Base-by-base conservation (phyloP, 805 yeast species). In the Clavispora phyllophila region DNA sequence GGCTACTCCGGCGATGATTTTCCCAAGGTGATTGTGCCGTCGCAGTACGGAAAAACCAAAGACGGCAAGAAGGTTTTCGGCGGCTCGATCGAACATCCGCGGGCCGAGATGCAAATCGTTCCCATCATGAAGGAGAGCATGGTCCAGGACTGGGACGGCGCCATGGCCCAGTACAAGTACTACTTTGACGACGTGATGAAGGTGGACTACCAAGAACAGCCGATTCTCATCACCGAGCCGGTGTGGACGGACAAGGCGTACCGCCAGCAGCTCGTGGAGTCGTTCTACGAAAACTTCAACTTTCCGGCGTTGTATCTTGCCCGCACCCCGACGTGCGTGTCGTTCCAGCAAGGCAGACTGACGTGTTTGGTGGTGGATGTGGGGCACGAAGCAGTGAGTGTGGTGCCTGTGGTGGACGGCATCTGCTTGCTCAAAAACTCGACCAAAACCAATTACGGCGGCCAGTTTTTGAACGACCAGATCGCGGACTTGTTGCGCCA, bases 1-100 rank as follows among this genome's bases (percentile, higher is more conserved):
- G 99, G 99, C 1, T 89, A 79, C 62, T 90, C 97, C 3, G 98
- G 98, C 9, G 91, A 88, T 44, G 96, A 90, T 58, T 75, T 79
- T 41, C 99, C 99, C 10, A 78, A 82, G 49, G 67, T 81, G 4
- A 78, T 85, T 19, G 61, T 82, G 10, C 93, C 96, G 3, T 85
- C 96, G 0, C 75, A 62, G 46, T 87, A 79, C 56, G 67, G 61
- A n/a, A 47, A 52, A 56, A 48, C 44, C 28, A 42, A 24, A 14
- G 52, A 48, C 42, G 52, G 50, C 36, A 50, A 47, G 39, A 49
- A 50, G 42, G 43, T 69, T 41, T 69, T 65, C 48, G 74, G 72
- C 14, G 69, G 72, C 31, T 56, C 73, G 10, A 63, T 81, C 13
- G 62, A 69, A 14, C 72, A 70, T 26, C 85, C 90, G 4, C 68